Evolutionary conservation across 2,329 filamentous ascomycete species (phyloP).

Genomic region (Alternaria sp.): DNA sequence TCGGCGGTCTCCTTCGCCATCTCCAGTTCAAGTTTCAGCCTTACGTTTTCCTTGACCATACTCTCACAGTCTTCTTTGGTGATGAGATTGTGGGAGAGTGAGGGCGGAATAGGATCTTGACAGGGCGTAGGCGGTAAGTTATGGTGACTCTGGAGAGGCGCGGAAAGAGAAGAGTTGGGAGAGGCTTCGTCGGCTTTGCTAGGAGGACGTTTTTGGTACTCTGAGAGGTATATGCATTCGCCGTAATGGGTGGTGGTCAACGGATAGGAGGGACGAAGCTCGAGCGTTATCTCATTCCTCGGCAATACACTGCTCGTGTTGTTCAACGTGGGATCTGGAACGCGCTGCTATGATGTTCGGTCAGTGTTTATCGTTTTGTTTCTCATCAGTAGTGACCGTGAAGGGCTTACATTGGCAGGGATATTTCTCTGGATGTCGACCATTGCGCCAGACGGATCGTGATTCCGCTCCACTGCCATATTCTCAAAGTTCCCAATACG

Average conservation of each 20-base stretch:
- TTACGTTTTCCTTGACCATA: background rate
- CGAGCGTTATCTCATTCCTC: background rate
- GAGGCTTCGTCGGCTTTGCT: background rate
- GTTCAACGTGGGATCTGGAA: background rate
- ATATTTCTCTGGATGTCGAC: background rate
- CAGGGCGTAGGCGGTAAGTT: background rate
- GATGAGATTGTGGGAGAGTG: background rate
- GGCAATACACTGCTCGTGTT: background rate
- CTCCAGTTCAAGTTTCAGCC: background rate
- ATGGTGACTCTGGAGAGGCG: background rate
- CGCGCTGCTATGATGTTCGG: too few species aligned
- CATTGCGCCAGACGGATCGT: background rate
- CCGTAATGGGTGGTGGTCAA: background rate
- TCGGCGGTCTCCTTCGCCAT: background rate
- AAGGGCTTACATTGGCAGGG: background rate
- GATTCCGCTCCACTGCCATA: background rate
- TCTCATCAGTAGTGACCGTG: too few species aligned
- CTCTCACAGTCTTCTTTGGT: background rate
- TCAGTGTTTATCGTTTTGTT: background rate
- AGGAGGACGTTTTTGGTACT: background rate
- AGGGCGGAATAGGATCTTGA: background rate
- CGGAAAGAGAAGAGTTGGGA: background rate
- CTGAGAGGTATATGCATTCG: background rate
- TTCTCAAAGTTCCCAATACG: background rate
- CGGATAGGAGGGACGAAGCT: background rate